Base-by-base conservation (phyloP, 2,329 filamentous ascomycete genomes). In the Calonectria pseudoturangicola region DNA sequence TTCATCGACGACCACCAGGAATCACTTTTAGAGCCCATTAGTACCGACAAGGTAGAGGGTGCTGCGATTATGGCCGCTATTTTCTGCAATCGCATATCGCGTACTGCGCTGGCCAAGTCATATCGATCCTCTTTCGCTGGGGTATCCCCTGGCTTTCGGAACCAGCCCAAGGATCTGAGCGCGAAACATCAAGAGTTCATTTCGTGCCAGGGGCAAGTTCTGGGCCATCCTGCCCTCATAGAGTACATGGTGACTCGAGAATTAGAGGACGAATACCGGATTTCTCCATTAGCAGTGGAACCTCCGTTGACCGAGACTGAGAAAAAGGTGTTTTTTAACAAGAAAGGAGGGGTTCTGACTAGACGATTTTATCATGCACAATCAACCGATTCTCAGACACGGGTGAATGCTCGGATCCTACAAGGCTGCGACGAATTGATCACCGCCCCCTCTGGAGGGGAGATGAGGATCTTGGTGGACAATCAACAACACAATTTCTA, bases 1-100 rank as follows among this genome's bases (percentile, higher is more conserved):
- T 94, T 93, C 78, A 94, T 94, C 70, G 87, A 25, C 9, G n/a
- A 9, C 2, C 4, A 48, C 2, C 6, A 25, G 25, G n/a, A 21
- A 48, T 12, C 45, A 12, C n/a, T 48, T 25, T 48, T 48, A 13
- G 45, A 48, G 25, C 45, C 45, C 9, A 13, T 48, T 1, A 21
- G n/a, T 13, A 25, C 21, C 3, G 9, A 13, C n/a, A 2, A 48
- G 45, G 45, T 48, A 8, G n/a, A 48, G 10, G 45, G 45, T 1
- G n/a, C 45, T 13, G 45, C 45, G 13, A 48, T 48, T 3, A 48
- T 48, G 45, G 45, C 45, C 21, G 45, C 45, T 2, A 2, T 25
- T n/a, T 48, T 48, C 8, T 48, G 45, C 45, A 48, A 48, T 13
- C 45, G 45, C 45, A 48, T 48, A 8, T 48, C 45, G 4, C 45